Percentiles rank a stretch among this genome's conserved stretches.
These are phyloP conservation scores for Tremella fuciformis DNA, from an alignment of 768 basidiomycete genomes.

Conservation along the genomic window DNA sequence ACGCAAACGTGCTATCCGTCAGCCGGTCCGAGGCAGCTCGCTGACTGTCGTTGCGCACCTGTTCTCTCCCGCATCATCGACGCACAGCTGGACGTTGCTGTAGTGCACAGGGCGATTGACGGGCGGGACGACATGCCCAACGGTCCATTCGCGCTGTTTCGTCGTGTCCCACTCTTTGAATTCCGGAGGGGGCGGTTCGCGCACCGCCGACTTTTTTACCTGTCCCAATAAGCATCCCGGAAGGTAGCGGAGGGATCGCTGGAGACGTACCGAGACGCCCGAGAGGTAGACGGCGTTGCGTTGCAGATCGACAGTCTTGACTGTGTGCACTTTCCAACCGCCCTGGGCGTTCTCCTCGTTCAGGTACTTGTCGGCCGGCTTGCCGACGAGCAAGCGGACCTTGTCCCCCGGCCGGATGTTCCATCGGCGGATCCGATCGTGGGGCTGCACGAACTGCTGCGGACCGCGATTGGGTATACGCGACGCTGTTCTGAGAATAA, in stretches of 20 bases:
- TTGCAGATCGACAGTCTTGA: conserved; percentile 42
- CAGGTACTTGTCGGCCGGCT: conserved; percentile 39
- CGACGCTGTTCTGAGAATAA: neutral
- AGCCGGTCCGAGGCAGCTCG: neutral
- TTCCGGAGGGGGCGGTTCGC: conserved; percentile 24
- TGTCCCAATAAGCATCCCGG: conserved; percentile 11
- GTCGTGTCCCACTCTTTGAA: conserved; percentile 25
- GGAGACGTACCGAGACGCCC: conserved; percentile 38
- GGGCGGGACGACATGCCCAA: conserved; percentile 25
- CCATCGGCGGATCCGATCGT: conserved; percentile 40
- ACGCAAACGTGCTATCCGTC: conserved; percentile 35
- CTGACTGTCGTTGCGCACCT: neutral
- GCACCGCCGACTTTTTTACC: conserved; percentile 35
- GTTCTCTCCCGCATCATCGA: conserved; percentile 21
- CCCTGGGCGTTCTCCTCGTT: conserved; percentile 29
- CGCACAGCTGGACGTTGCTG: conserved; percentile 47
- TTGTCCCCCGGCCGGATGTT: conserved; percentile 48
- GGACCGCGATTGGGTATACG: neutral
- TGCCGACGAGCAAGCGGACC: conserved; percentile 44
- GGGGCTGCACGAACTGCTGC: neutral
- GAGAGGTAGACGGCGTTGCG: conserved; percentile 42
- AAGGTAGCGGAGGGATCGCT: neutral
- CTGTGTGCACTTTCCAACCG: conserved; percentile 46
- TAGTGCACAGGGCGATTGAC: conserved; percentile 44
- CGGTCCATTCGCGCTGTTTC: conserved; percentile 25